Conservation (phyloP, 2,329 filamentous ascomycete genomes). For the Pseudocercospora fijiensis region DNA sequence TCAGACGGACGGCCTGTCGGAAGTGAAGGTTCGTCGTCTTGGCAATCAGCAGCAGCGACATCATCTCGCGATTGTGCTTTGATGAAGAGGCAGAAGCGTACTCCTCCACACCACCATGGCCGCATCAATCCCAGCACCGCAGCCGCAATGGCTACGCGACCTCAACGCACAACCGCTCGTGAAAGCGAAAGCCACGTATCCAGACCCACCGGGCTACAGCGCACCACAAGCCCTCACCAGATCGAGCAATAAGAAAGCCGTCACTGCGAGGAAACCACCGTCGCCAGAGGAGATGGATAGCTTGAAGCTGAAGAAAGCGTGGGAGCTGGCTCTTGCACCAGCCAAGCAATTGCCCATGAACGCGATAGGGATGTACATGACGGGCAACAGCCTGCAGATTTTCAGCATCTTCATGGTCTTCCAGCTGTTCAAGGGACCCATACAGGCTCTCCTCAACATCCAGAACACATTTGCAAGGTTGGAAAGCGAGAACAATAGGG, state of each 20-base stretch:
- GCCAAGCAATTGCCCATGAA: conserved; percentile 97
- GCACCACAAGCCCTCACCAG: conserved; percentile 37
- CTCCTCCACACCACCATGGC: conserved; percentile 24
- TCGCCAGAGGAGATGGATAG: conserved; percentile 86
- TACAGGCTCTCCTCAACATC: conserved; percentile 78
- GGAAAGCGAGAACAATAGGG: conserved; percentile 75
- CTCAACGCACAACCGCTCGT: conserved; percentile 68
- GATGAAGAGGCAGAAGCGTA: neutral
- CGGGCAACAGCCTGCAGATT: conserved; percentile 94
- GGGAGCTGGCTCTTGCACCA: conserved; percentile 92
- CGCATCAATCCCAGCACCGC: conserved; percentile 39
- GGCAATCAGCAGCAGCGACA: neutral
- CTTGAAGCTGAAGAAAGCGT: conserved; percentile 96
- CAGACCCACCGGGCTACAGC: conserved; percentile 85
- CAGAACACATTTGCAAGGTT: conserved; percentile 89
- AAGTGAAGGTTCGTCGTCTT: conserved; percentile 1
- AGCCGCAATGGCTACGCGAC: conserved; percentile 78
- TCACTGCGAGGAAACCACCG: conserved; percentile 60
- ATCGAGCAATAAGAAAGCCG: conserved; percentile 27
- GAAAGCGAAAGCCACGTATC: conserved; percentile 63
- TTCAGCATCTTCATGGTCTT: conserved; percentile 99
- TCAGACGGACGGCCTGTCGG: neutral
- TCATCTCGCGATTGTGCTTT: neutral
- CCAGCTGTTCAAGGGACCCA: conserved; percentile 96
- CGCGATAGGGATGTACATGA: conserved; percentile 99